Evolutionary conservation across 495 filamentous ascomycete species (phyloP).

Genomic region (Hyphodiscus hymeniophilus): DNA sequence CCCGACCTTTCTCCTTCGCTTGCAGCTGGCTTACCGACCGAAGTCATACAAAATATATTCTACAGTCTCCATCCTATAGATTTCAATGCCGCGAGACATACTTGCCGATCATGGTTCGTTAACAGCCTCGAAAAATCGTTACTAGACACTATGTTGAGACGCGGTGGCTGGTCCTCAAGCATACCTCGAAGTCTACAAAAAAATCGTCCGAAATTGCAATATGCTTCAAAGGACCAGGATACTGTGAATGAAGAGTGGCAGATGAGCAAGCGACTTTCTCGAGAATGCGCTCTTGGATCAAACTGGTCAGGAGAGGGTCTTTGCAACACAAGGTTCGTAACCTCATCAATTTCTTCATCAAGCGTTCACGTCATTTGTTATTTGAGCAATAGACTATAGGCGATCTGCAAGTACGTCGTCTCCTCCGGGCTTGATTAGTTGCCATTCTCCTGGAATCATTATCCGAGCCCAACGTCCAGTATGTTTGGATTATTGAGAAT

Average conservation of each 20-base stretch:
- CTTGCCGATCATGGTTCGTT: slow-evolving; percentile 59
- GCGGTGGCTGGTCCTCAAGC: slow-evolving; percentile 48
- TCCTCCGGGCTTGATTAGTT: no score
- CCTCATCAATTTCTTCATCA: no score
- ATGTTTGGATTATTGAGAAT: no score
- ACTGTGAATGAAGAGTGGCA: slow-evolving; percentile 39
- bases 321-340: no score
- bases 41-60: slow-evolving; percentile 56
- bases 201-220: slow-evolving; percentile 30
- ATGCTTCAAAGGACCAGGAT: slow-evolving; percentile 11
- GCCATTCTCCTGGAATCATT: no score
- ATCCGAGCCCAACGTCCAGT: no score
- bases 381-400: no score
- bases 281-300: slow-evolving; percentile 51
- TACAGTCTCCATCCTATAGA: slow-evolving; percentile 45
- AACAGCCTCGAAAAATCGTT: slow-evolving; percentile 48
- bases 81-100: slow-evolving; percentile 58
- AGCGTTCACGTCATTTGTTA: no score
- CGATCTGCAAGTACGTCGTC: no score
- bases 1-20: slow-evolving; percentile 9
- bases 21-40: slow-evolving; percentile 38
- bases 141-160: slow-evolving; percentile 44
- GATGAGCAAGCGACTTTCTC: slow-evolving; percentile 51
- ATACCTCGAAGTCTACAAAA: slow-evolving; percentile 34
- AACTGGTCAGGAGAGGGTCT: slow-evolving; percentile 38